These are phyloP conservation scores for Fragilaria radians DNA, from an alignment of 108 stramenopile genomes.

Conservation along the genomic window DNA sequence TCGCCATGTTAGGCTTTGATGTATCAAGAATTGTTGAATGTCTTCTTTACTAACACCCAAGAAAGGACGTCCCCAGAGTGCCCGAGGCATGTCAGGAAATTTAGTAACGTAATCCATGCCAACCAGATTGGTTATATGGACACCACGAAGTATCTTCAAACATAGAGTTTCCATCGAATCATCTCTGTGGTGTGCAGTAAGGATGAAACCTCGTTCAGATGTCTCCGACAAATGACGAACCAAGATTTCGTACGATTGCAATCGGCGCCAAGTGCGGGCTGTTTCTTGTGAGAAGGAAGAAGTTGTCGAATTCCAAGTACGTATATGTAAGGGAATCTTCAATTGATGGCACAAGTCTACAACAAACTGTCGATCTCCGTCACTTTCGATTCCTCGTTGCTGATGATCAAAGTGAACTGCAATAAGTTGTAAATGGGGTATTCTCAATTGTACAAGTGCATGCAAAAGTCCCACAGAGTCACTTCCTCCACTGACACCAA, in stretches of 20 bases:
- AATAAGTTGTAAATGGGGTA: slow-evolving; percentile 37
- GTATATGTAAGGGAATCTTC: slow-evolving; percentile 47
- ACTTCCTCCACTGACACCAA: slow-evolving; percentile 85
- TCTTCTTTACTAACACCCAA: slow-evolving; percentile 52
- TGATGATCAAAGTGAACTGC: slow-evolving; percentile 80
- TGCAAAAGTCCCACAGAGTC: slow-evolving; percentile 83
- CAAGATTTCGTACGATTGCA: slow-evolving; percentile 26
- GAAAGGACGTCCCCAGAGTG: slow-evolving; percentile 65
- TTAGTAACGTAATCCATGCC: slow-evolving; percentile 39
- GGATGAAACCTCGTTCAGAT: slow-evolving; percentile 39
- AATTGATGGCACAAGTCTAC: slow-evolving; percentile 36
- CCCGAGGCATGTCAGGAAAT: neutral
- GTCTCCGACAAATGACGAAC: slow-evolving; percentile 11
- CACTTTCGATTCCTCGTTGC: slow-evolving; percentile 61
- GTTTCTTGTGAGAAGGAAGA: slow-evolving; percentile 65
- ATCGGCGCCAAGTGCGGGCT: slow-evolving; percentile 73
- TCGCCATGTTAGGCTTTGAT: slow-evolving; percentile 44
- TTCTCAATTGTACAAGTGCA: slow-evolving; percentile 12
- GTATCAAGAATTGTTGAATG: slow-evolving; percentile 41
- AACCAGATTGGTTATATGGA: slow-evolving; percentile 64
- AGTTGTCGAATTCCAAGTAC: slow-evolving; percentile 41
- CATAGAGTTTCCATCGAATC: slow-evolving; percentile 75
- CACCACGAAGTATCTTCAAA: slow-evolving; percentile 77
- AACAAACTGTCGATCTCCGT: slow-evolving; percentile 58
- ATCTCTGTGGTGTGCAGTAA: slow-evolving; percentile 84